Base-by-base conservation (phyloP, 495 filamentous ascomycete species). In the Penicillium daleae region DNA sequence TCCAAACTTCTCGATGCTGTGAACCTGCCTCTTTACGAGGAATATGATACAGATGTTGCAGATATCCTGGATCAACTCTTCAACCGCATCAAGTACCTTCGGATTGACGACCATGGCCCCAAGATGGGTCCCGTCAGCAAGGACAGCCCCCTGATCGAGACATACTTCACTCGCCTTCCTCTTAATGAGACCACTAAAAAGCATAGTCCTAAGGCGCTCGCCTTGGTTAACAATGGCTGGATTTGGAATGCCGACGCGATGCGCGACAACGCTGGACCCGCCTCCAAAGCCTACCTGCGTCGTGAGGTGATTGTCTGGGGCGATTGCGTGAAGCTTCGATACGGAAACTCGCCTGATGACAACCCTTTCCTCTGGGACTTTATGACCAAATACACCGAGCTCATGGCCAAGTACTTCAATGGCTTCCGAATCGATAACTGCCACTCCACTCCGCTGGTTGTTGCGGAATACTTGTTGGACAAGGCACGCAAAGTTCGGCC, bases 361-460 rank as follows among this genome's bases (percentile, higher is more conserved):
- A 97, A 86, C 63, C 95, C 96, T 0, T 99, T 87, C 76, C 81
- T 99, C 22, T 99, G 96, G 96, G 87, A 96, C 6, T 91, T 90
- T 73, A 98, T 99, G 92, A 89, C 89, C 35, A 86, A 88, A 60
- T 99, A 99, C 71, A 95, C 94, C 5, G 86, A 87, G 15, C 82
- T 97, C 68, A 92, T 98, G 85, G 96, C 96, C 46, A 97, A 94
- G 71, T 94, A 96, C 72, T 99, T 99, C 66, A 84, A 85, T 48
- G 96, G 91, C 9, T 97, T 99, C 82, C 90, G 96, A 19, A 97
- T 99, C 64, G 96, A 99, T 76, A 99, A 99, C 72, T 96, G 92
- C 66, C 96, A 99, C 75, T 99, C 96, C 1, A 99, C 96, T 0
- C 96, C 96, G 2, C 74, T 99, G 2, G 89, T 90, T 44, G 92